Evolutionary conservation across 305 asterid species (phyloP), one percentile per base, ranked within the genome.

Genomic region (Fraxinus platypoda): DNA sequence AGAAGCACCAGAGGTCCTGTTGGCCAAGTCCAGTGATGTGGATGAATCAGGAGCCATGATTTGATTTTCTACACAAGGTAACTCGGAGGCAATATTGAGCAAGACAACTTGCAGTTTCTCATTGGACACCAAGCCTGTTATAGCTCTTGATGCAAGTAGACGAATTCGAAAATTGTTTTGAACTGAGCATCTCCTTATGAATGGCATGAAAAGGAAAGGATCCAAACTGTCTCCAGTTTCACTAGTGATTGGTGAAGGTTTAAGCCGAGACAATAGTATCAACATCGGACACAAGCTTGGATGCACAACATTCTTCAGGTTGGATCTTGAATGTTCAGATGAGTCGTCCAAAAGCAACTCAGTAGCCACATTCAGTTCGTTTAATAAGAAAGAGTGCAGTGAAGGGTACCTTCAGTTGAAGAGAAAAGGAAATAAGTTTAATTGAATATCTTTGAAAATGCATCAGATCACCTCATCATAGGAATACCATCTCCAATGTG

Each of bases 251-350:
- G 95, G 92, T 43, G 98, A 94, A 77, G 99, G 98, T 85, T 93
- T 96, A 74, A 96, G 97, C 71, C 98, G 91, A 34, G 98, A 91
- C 82, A 96, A 85, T 68, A 96, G 91, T 84, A 96, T 94, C 92
- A 96, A 88, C 89, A 96, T 84, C 0, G 99, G 98, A 75, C 97
- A 94, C 90, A 96, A 92, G 88, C 99, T 96, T 72, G 99, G 98
- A 84, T 94, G 99, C 72, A 93, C 94, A 35, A 23, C 91, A 78
- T 89, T 92, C 82, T 91, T 91, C 88, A 93, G 85, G 93, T 88
- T 90, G 77, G 94, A 85, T 80, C 86, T 89, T 81, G 86, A 77
- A 43, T 87, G 87, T 77, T 87, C 85, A 38, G 96, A 85, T 68
- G 96, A 87, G 46, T 90, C 97, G 84, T 84, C 87, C 71, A 79